A percentile compares a stretch with the other conserved stretches of the same genome.
Conservation (phyloP, 768 basidiomycete species). For the Baorangia bicolor region DNA sequence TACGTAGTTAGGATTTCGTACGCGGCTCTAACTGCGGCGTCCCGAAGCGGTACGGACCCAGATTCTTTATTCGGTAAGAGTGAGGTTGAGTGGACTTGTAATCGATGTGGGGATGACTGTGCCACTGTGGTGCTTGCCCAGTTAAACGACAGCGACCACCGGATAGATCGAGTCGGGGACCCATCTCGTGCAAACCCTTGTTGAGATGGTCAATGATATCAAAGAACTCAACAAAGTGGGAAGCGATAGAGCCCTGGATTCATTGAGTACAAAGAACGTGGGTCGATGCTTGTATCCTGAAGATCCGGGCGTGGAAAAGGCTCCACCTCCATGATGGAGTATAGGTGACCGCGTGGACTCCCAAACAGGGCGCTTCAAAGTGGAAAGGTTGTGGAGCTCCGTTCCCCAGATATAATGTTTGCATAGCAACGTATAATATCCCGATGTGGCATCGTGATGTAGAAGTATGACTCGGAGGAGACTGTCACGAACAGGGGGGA, state of each 20-base stretch:
- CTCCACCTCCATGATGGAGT: neutral
- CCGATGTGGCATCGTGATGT: neutral
- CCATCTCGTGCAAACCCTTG: neutral
- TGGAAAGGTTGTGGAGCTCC: neutral
- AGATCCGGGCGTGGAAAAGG: neutral
- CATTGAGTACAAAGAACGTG: neutral
- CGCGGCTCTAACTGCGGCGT: neutral
- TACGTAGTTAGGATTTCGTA: neutral
- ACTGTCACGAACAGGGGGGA: no score
- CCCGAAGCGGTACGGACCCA: neutral
- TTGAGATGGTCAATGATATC: neutral
- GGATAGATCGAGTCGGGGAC: neutral
- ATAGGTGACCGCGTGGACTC: neutral
- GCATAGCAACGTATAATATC: neutral
- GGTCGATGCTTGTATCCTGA: neutral
- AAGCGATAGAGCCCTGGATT: neutral
- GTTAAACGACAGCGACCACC: neutral
- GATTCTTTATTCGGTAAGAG: neutral
- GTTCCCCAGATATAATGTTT: neutral
- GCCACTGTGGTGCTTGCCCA: neutral
- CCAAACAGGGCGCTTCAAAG: no score
- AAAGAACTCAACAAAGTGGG: neutral
- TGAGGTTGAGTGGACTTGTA: neutral
- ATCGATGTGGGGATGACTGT: neutral
- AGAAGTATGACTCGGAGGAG: neutral